Evolutionary conservation across 257 asterid species (phyloP).

Genomic region (Nicotiana benthamiana): DNA sequence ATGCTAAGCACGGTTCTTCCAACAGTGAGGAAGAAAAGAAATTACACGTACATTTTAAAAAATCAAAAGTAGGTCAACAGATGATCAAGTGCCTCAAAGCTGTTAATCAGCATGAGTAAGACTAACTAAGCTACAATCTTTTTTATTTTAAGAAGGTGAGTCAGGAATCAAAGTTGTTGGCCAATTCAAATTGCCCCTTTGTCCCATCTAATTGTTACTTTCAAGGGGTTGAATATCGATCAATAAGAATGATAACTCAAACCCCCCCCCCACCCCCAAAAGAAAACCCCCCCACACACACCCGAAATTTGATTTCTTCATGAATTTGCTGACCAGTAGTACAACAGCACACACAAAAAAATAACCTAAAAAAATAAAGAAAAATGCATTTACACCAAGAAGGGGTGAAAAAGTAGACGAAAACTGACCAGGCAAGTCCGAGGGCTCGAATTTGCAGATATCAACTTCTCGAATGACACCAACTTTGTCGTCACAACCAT

Average conservation of each 20-base stretch:
- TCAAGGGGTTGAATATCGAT: not conserved
- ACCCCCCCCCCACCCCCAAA: too few species aligned
- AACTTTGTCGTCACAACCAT: conserved; percentile 59
- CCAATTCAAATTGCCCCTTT: not conserved
- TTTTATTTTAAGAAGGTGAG: not conserved
- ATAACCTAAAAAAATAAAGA: not conserved
- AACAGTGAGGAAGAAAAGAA: not conserved
- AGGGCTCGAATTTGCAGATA: conserved; percentile 87
- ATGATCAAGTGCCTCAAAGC: not conserved
- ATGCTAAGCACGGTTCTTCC: not conserved
- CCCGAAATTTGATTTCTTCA: not conserved
- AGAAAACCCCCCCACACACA: not conserved
- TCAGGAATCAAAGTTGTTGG: not conserved
- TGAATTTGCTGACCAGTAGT: not conserved
- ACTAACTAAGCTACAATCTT: not conserved
- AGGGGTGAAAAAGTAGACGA: not conserved
- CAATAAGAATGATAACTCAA: not conserved
- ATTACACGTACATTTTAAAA: not conserved
- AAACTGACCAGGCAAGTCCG: conserved; percentile 74
- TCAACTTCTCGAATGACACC: conserved; percentile 68
- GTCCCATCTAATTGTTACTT: not conserved
- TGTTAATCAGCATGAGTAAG: not conserved
- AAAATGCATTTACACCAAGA: not conserved
- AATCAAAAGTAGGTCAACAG: not conserved
- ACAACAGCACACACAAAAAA: not conserved